A percentile compares a stretch with the other conserved stretches of the same genome.
Evolutionary conservation across 768 basidiomycete species (phyloP).

Genomic region (Amanita phalloides): DNA sequence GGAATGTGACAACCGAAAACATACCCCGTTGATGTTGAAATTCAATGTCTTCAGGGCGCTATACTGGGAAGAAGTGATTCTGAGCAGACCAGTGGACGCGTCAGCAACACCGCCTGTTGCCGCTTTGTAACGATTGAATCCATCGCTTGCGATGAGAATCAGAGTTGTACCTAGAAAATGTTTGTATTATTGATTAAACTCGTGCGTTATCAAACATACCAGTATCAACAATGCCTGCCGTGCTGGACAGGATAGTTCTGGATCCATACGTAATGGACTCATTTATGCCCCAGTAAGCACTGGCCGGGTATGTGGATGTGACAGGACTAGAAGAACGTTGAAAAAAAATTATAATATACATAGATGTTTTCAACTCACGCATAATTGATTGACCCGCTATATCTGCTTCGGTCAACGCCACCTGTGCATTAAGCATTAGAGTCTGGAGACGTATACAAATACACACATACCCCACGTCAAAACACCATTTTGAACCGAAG

Average conservation of each 20-base stretch:
- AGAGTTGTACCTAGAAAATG: constrained; percentile 32
- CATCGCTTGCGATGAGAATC: constrained; percentile 35
- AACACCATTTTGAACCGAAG: constrained; percentile 31
- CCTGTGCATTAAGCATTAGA: constrained; percentile 16
- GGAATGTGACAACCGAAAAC: constrained; percentile 9
- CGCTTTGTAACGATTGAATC: constrained; percentile 30
- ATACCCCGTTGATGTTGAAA: constrained; percentile 42
- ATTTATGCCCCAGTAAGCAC: constrained; percentile 49
- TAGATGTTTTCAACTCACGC: constrained; percentile 16
- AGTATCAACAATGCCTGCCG: constrained; percentile 53
- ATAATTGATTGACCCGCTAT: constrained; percentile 32
- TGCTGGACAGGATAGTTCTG: constrained; percentile 31
- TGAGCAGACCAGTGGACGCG: constrained; percentile 29
- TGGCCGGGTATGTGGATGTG: constrained; percentile 35
- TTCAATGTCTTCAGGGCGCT: constrained; percentile 38
- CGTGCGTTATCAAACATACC: constrained; percentile 15
- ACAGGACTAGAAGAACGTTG: constrained; percentile 23
- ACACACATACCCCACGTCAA: constrained; percentile 36
- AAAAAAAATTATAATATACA: not conserved
- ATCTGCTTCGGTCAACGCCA: constrained; percentile 32
- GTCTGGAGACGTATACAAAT: constrained; percentile 11
- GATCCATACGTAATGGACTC: constrained; percentile 42
- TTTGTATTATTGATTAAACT: not conserved
- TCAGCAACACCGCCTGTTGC: constrained; percentile 37
- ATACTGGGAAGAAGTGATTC: constrained; percentile 34